Evolutionary conservation across 2,329 filamentous ascomycete genomes (phyloP).

Genomic region (Trichoderma cornu-damae): DNA sequence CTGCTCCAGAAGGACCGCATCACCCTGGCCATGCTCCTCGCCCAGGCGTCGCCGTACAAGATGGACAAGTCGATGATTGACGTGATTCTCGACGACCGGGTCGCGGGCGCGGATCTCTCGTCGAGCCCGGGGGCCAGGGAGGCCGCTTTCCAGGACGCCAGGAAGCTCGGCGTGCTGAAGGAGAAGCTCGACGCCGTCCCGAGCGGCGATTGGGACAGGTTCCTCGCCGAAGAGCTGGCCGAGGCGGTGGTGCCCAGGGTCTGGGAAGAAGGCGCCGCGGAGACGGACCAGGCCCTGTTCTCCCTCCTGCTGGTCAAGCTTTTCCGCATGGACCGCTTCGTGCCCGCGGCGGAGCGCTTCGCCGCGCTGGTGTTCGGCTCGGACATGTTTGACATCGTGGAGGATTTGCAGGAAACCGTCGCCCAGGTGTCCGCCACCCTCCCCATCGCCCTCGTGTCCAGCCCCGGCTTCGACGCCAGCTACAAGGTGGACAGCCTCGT

Average conservation of each 20-base stretch:
- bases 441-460: slow-evolving; percentile 88
- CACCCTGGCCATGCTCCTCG: slow-evolving; percentile 88
- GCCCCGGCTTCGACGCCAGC: slow-evolving; percentile 93
- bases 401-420: slow-evolving; percentile 81
- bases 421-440: slow-evolving; percentile 76
- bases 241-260: slow-evolving; percentile 76
- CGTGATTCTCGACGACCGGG: slow-evolving; percentile 69
- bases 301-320: slow-evolving; percentile 90
- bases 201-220: slow-evolving; percentile 67
- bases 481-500: slow-evolving; percentile 98
- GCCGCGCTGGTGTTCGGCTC: slow-evolving; percentile 79
- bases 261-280: slow-evolving; percentile 59
- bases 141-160: slow-evolving; percentile 63
- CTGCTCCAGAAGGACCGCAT: slow-evolving; percentile 91
- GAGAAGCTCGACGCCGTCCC: slow-evolving; percentile 60
- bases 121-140: slow-evolving; percentile 59
- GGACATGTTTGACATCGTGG: slow-evolving; percentile 74
- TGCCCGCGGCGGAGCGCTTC: slow-evolving; percentile 89
- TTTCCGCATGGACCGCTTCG: slow-evolving; percentile 91
- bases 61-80: slow-evolving; percentile 93
- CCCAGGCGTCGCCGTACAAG: slow-evolving; percentile 90
- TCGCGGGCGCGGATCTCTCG: slow-evolving; percentile 74
- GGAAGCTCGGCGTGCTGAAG: slow-evolving; percentile 68
- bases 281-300: slow-evolving; percentile 70
- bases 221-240: slow-evolving; percentile 79